phyloP scores from a whole-genome alignment of 257 asterid species.

The Echites panduratus region DNA sequence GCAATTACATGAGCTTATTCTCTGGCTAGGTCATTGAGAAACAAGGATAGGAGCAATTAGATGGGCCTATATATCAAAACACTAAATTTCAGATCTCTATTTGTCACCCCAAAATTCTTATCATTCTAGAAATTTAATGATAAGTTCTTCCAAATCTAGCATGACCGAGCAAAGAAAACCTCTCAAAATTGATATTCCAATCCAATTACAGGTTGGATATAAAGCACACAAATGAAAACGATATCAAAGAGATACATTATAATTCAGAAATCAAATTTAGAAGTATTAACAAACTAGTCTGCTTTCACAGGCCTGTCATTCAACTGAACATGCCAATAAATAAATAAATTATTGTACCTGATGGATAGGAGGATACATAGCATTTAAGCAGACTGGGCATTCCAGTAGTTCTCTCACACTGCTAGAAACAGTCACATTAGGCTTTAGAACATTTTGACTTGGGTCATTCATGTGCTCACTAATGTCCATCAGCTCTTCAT shows the following conservation, averaged over 20 bases:
- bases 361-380: slow-evolving; percentile 55
- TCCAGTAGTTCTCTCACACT: slow-evolving; percentile 43
- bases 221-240: neutral
- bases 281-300: neutral
- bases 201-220: neutral
- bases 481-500: slow-evolving; percentile 24
- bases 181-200: too few relatives aligned
- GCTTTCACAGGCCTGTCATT: neutral
- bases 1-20: neutral
- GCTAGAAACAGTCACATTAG: slow-evolving; percentile 33
- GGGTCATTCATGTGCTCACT: slow-evolving; percentile 25
- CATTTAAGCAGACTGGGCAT: slow-evolving; percentile 57
- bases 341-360: slow-evolving; percentile 24
- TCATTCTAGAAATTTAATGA: neutral
- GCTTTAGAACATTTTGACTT: slow-evolving; percentile 21
- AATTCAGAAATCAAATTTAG: neutral
- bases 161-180: neutral
- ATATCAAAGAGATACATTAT: neutral
- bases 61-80: neutral
- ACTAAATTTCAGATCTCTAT: neutral
- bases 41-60: neutral
- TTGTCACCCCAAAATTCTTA: neutral
- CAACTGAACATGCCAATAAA: neutral
- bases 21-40: neutral
- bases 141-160: neutral